Evolutionary conservation across 768 basidiomycete species (phyloP).

Genomic region (Candolleomyces aberdarensis): DNA sequence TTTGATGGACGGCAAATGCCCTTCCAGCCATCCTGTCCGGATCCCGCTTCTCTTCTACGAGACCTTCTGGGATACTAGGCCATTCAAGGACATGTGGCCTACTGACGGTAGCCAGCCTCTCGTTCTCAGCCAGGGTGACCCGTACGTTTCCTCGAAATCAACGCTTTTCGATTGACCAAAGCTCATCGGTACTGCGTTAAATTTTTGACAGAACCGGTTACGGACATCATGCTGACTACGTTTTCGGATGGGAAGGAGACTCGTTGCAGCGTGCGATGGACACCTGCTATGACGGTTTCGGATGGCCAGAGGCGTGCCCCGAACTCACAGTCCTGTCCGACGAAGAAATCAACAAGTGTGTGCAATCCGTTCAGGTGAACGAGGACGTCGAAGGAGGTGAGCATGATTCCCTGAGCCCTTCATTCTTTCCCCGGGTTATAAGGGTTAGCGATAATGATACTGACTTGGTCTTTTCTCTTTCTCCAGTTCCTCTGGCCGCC

Average conservation of each 20-base stretch:
- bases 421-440: neutral
- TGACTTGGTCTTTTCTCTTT: neutral
- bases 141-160: neutral
- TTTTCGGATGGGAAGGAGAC: slow-evolving; percentile 12
- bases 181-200: neutral
- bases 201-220: slow-evolving; percentile 1
- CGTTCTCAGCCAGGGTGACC: slow-evolving; percentile 9
- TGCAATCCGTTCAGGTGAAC: neutral
- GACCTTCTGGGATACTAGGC: slow-evolving; percentile 11
- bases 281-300: slow-evolving; percentile 7
- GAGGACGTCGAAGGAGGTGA: slow-evolving; percentile 7
- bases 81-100: slow-evolving; percentile 9
- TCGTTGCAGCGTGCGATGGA: slow-evolving; percentile 11
- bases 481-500: neutral
- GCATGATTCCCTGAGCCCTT: neutral
- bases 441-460: too few relatives aligned
- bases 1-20: slow-evolving; percentile 8
- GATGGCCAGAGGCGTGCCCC: slow-evolving; percentile 8
- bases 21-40: slow-evolving; percentile 6
- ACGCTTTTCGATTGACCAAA: neutral
- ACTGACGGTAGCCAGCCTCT: slow-evolving; percentile 9
- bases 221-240: slow-evolving; percentile 10
- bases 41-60: slow-evolving; percentile 10
- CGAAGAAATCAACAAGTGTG: slow-evolving; percentile 10
- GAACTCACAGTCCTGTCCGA: slow-evolving; percentile 7